These are phyloP conservation scores for Trichoderma sp. DNA, from an alignment of 2,329 filamentous ascomycete genomes.

Conservation along the genomic window DNA sequence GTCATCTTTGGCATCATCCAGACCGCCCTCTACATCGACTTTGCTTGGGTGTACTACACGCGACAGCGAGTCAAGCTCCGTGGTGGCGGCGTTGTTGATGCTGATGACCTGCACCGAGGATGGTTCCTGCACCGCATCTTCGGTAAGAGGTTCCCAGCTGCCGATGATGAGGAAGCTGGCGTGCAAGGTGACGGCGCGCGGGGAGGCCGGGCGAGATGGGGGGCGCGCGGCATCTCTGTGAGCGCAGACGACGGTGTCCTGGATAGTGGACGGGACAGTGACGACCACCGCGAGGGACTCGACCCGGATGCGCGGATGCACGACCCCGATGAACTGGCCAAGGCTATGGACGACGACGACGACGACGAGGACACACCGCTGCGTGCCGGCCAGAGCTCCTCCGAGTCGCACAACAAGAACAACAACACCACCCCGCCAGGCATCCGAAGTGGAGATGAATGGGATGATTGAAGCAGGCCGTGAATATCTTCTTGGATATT, in stretches of 20 bases:
- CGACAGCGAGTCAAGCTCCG: slow-evolving; percentile 92
- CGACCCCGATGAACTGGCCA: slow-evolving; percentile 66
- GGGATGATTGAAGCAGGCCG: slow-evolving; percentile 42
- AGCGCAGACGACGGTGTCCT: slow-evolving; percentile 65
- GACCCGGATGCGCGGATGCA: slow-evolving; percentile 66
- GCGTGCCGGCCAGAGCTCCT: slow-evolving; percentile 36
- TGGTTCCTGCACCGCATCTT: slow-evolving; percentile 83
- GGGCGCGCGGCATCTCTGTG: slow-evolving; percentile 65
- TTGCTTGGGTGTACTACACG: slow-evolving; percentile 95
- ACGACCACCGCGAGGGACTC: slow-evolving; percentile 51
- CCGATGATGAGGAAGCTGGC: slow-evolving; percentile 63
- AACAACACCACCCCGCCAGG: slow-evolving; percentile 41
- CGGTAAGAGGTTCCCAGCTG: slow-evolving; percentile 57
- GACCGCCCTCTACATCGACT: slow-evolving; percentile 87
- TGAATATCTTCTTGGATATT: slow-evolving; percentile 11
- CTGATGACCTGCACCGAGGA: slow-evolving; percentile 81
- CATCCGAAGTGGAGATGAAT: slow-evolving; percentile 52
- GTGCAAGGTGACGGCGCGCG: slow-evolving; percentile 43
- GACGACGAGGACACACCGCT: slow-evolving; percentile 37
- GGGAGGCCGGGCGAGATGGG: slow-evolving; percentile 58
- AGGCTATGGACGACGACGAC: slow-evolving; percentile 59
- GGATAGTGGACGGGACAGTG: slow-evolving; percentile 52
- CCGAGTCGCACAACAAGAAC: slow-evolving; percentile 9
- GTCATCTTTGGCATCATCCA: slow-evolving; percentile 88
- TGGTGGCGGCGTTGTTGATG: slow-evolving; percentile 82